Evolutionary conservation across 495 filamentous ascomycete species (phyloP).

Genomic region (Aspergillus cavernicola): DNA sequence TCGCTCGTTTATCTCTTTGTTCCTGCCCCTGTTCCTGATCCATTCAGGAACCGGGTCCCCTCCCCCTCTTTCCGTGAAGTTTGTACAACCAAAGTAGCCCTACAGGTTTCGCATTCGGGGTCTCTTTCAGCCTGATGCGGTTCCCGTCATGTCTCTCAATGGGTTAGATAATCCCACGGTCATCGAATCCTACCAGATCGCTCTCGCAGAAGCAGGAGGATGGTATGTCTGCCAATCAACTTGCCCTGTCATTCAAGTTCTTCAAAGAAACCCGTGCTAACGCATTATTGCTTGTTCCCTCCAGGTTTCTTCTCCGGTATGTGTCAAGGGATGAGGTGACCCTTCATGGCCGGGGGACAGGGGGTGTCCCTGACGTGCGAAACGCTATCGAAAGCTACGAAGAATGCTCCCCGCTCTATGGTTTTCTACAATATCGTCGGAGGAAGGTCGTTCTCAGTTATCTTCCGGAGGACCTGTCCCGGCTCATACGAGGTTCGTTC

Average conservation of each 20-base stretch:
- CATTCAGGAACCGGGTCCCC: constrained; percentile 8
- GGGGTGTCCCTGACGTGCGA: constrained; percentile 81
- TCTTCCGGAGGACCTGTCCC: constrained; percentile 82
- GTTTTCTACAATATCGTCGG: constrained; percentile 84
- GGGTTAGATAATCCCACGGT: constrained; percentile 81
- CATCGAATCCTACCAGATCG: constrained; percentile 78
- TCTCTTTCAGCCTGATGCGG: constrained; percentile 32
- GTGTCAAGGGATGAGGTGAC: constrained; percentile 83
- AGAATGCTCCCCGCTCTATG: constrained; percentile 84
- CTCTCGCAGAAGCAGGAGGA: constrained; percentile 81
- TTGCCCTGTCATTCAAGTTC: background rate
- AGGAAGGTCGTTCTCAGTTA: constrained; percentile 91
- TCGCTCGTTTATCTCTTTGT: constrained; percentile 3
- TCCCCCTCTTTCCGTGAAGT: constrained; percentile 17
- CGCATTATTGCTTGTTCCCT: constrained; percentile 2
- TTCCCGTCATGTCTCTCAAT: constrained; percentile 86
- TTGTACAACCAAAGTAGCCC: constrained; percentile 2
- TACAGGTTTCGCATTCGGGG: constrained; percentile 2
- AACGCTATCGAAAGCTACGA: constrained; percentile 71
- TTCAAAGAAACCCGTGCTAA: constrained; percentile 3
- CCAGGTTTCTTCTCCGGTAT: constrained; percentile 94
- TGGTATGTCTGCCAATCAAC: constrained; percentile 65
- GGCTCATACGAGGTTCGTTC: constrained; percentile 79
- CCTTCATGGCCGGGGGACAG: constrained; percentile 70
- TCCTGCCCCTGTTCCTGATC: constrained; percentile 7